Conservation (phyloP, 441 rosid genomes). For the Arabidopsis hybrid region DNA sequence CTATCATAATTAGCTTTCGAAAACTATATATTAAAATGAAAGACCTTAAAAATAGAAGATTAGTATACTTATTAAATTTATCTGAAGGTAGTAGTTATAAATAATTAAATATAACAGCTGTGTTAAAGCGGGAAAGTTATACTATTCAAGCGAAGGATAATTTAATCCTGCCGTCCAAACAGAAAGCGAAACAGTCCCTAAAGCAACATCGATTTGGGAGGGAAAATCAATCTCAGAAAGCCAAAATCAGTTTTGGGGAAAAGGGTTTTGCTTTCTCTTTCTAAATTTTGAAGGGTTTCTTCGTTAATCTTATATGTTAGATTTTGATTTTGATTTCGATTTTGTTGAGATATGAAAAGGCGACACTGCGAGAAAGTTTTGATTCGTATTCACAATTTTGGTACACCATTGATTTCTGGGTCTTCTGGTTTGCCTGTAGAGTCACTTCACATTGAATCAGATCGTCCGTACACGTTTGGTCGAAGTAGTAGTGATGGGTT, state of each 20-base stretch:
- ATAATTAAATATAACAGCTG: background rate
- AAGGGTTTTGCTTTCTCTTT: conserved; percentile 25
- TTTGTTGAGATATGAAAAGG: conserved; percentile 47
- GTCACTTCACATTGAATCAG: conserved; percentile 57
- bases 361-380: conserved; percentile 49
- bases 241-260: conserved; percentile 18
- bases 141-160: background rate
- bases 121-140: conserved; percentile 28
- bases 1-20: background rate
- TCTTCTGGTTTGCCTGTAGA: conserved; percentile 54
- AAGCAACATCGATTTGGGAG: conserved; percentile 37
- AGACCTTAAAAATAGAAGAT: too few species aligned
- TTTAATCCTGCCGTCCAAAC: conserved; percentile 15
- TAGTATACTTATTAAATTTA: too few species aligned
- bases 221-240: conserved; percentile 16
- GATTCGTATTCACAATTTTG: conserved; percentile 54
- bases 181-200: background rate
- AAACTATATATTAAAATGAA: background rate
- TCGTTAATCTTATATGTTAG: conserved; percentile 8
- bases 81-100: too few species aligned
- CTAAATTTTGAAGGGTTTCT: background rate
- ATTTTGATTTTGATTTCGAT: conserved; percentile 35
- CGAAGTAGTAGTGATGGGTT: conserved; percentile 45
- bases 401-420: conserved; percentile 60
- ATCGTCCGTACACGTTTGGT: conserved; percentile 69